Percentiles rank a stretch among this genome's conserved stretches.
Evolutionary conservation across 805 yeast genomes (phyloP).

Genomic region (Wickerhamiella occidentalis): DNA sequence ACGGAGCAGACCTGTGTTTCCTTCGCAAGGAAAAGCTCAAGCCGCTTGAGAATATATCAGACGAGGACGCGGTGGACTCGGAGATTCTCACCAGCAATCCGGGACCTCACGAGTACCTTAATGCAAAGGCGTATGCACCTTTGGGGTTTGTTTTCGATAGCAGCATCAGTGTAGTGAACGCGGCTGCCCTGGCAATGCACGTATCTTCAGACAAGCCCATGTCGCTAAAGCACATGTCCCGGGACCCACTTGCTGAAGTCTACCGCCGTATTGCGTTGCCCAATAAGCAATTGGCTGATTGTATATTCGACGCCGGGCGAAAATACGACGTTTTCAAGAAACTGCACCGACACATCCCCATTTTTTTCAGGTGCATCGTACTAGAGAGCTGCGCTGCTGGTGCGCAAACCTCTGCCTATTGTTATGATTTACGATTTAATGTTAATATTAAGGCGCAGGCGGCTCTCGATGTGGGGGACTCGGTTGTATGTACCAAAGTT

Average conservation of each 20-base stretch:
- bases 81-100: constrained; percentile 13
- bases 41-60: background rate
- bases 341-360: background rate
- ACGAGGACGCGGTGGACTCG: constrained; percentile 6
- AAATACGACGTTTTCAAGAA: background rate
- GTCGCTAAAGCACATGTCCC: background rate
- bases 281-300: background rate
- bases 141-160: constrained; percentile 19
- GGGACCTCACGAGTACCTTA: constrained; percentile 14
- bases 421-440: constrained; percentile 1
- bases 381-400: background rate
- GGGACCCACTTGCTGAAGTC: background rate
- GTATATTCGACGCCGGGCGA: background rate
- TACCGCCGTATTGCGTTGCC: constrained; percentile 3
- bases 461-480: constrained; percentile 22
- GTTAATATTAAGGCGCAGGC: background rate
- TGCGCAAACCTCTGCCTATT: background rate
- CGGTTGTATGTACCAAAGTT: constrained; percentile 36
- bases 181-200: constrained; percentile 11
- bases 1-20: constrained; percentile 8
- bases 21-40: constrained; percentile 9
- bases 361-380: background rate
- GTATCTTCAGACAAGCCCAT: background rate
- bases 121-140: constrained; percentile 17
- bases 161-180: constrained; percentile 17